Conservation (phyloP, 108 stramenopile genomes). For the Aurantiochytrium sp. region DNA sequence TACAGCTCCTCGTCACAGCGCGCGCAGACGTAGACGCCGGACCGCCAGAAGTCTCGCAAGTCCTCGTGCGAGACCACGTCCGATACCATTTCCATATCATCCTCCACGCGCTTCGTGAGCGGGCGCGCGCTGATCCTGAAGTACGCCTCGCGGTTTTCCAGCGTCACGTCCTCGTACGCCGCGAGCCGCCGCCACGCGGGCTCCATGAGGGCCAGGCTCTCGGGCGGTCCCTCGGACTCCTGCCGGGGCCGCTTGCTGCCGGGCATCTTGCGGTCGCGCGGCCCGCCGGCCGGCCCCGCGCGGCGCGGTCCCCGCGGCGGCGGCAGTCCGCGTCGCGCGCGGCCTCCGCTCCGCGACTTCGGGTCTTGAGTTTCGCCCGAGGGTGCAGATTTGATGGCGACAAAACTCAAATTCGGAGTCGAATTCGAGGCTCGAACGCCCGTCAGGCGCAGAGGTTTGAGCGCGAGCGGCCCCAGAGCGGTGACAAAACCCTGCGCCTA, state of each 20-base stretch:
- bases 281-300: background rate
- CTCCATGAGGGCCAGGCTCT: background rate
- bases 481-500: too few relatives aligned
- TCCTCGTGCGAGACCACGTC: conserved; percentile 33
- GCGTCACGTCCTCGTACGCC: background rate
- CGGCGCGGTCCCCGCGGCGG: too few relatives aligned
- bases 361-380: background rate
- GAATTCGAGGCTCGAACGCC: too few relatives aligned
- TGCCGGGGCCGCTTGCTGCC: background rate
- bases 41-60: background rate
- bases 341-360: background rate
- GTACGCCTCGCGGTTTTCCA: conserved; percentile 19
- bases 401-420: too few relatives aligned
- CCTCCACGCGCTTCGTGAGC: conserved; percentile 35
- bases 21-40: conserved; percentile 31
- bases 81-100: conserved; percentile 43
- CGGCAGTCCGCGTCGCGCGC: background rate
- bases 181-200: background rate
- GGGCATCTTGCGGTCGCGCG: background rate
- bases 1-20: conserved; percentile 30
- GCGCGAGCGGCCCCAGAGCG: too few relatives aligned
- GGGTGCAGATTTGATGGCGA: too few relatives aligned
- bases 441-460: too few relatives aligned
- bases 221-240: background rate
- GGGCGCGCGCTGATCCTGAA: conserved; percentile 19